A percentile compares a stretch with the other conserved stretches of the same genome.
phyloP scores from a whole-genome alignment of 2,329 filamentous ascomycete species.

The Colletotrichum lindemuthianum region DNA sequence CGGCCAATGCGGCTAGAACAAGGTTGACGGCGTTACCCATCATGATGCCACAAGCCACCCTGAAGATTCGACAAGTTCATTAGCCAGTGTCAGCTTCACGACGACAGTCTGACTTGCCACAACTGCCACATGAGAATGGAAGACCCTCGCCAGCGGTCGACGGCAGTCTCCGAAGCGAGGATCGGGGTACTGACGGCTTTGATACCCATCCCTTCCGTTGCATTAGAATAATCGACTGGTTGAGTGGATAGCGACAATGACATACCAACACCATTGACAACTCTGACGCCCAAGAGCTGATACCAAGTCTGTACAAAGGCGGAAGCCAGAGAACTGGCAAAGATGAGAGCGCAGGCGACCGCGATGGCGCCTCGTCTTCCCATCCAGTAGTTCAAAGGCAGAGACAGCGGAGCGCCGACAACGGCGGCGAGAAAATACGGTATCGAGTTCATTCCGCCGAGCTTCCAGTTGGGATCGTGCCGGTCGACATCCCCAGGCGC shows the following conservation, averaged over 20 bases:
- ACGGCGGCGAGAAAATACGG: not conserved
- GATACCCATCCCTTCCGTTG: not conserved
- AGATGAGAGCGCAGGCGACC: not conserved
- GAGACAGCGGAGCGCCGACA: not conserved
- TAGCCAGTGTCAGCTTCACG: not conserved
- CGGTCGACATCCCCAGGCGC: not conserved
- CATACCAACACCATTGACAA: not conserved
- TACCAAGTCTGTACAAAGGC: not conserved
- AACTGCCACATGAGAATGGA: conserved; percentile 1
- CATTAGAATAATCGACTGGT: not conserved
- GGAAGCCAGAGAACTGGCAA: not conserved
- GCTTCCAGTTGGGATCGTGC: not conserved
- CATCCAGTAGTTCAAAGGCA: conserved; percentile 8
- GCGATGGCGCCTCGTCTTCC: conserved; percentile 3
- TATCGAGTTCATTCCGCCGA: conserved; percentile 2
- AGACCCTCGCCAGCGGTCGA: not conserved
- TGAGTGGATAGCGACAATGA: not conserved
- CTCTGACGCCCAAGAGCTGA: not conserved
- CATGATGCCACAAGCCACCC: conserved; percentile 5
- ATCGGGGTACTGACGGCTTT: conserved; percentile 1
- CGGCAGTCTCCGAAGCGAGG: not conserved
- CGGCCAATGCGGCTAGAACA: not conserved
- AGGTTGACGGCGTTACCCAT: not conserved
- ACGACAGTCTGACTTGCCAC: not conserved
- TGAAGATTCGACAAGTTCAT: not conserved